phyloP scores from a whole-genome alignment of 129 eudicot genomes.

The Helichrysum umbraculigerum region DNA sequence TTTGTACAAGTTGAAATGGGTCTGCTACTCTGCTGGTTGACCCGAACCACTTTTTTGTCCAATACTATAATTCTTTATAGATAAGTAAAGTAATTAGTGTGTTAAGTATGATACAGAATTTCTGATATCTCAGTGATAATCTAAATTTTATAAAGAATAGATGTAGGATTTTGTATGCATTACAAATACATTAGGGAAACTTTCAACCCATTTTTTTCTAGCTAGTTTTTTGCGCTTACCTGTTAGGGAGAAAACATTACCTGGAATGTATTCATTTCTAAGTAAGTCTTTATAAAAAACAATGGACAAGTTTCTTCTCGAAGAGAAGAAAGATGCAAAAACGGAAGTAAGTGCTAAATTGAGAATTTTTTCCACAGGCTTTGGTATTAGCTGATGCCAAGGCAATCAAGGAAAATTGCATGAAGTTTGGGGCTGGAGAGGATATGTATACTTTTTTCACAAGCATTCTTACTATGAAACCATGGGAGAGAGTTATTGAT shows the following conservation, averaged over 20 bases:
- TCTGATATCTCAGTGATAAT: neutral
- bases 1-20: neutral
- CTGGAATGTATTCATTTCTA: neutral
- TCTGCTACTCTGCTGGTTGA: neutral
- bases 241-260: neutral
- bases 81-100: neutral
- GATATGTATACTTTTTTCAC: slow-evolving; percentile 87
- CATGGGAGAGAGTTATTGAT: slow-evolving; percentile 91
- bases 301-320: neutral
- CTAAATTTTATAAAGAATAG: neutral
- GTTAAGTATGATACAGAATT: neutral
- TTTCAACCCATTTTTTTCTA: neutral
- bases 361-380: slow-evolving; percentile 46
- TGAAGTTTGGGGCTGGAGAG: slow-evolving; percentile 89
- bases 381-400: slow-evolving; percentile 82
- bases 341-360: neutral
- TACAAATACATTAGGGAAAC: neutral
- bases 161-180: neutral
- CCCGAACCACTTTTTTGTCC: neutral
- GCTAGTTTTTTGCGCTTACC: neutral
- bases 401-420: slow-evolving; percentile 73
- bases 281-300: neutral
- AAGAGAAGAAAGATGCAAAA: slow-evolving; percentile 11
- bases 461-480: slow-evolving; percentile 90
- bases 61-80: neutral